Percentiles rank a stretch among this genome's conserved stretches.
Conservation (phyloP, 768 basidiomycete genomes). For the Mycena crocata region DNA sequence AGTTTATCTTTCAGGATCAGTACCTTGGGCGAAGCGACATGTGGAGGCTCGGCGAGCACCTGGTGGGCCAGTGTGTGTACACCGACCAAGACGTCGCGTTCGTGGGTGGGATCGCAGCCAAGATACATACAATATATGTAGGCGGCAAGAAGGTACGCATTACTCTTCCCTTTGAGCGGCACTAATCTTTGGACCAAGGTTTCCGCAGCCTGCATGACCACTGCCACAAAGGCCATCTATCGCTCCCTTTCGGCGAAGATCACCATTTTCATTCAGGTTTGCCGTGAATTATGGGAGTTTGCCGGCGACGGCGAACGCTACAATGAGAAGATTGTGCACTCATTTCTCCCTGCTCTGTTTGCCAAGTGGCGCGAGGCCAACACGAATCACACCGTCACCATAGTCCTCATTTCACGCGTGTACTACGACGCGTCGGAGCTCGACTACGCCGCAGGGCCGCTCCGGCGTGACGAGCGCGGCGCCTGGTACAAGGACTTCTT, state of each 20-base stretch:
- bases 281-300: constrained; percentile 96
- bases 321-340: constrained; percentile 97
- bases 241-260: constrained; percentile 92
- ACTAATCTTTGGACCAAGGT: constrained; percentile 53
- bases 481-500: constrained; percentile 95
- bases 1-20: constrained; percentile 94
- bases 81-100: constrained; percentile 88
- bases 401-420: constrained; percentile 94
- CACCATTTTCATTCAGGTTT: constrained; percentile 96
- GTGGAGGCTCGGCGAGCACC: constrained; percentile 90
- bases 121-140: constrained; percentile 83
- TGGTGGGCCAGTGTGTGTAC: constrained; percentile 86
- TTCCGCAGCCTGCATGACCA: constrained; percentile 83
- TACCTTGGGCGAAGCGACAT: constrained; percentile 96
- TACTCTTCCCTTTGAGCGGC: background rate
- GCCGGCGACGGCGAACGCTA: constrained; percentile 95
- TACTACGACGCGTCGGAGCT: constrained; percentile 87
- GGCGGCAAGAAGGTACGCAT: constrained; percentile 69
- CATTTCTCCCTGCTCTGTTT: constrained; percentile 93
- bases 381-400: constrained; percentile 93
- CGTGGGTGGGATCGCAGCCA: constrained; percentile 84
- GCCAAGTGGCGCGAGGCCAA: constrained; percentile 84
- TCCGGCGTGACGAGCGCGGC: constrained; percentile 80
- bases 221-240: constrained; percentile 89
- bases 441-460: constrained; percentile 84